A percentile compares a stretch with the other conserved stretches of the same genome.
Conservation (phyloP, 2,329 filamentous ascomycete species). For the Coniochaeta prunicola region DNA sequence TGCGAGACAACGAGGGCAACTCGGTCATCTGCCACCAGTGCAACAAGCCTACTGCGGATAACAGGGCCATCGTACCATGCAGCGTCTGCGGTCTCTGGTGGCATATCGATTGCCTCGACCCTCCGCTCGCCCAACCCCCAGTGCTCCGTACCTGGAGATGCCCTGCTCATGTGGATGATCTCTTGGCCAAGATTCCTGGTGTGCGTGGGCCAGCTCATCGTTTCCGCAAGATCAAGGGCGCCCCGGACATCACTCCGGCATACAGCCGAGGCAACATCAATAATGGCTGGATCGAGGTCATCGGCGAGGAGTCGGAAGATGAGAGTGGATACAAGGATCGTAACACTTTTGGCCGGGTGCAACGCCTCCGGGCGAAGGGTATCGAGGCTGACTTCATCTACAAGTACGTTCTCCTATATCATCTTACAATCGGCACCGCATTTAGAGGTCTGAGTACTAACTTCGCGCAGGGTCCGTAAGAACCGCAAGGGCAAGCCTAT, state of each 20-base stretch:
- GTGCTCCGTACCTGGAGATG: conserved; percentile 77
- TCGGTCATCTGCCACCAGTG: conserved; percentile 73
- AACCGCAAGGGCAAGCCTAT: conserved; percentile 18
- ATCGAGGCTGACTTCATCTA: conserved; percentile 68
- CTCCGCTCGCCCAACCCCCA: conserved; percentile 73
- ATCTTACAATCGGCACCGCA: background rate
- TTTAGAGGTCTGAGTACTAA: background rate
- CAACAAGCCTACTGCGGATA: conserved; percentile 53
- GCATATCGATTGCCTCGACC: conserved; percentile 89
- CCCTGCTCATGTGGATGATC: conserved; percentile 75
- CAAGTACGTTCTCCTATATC: conserved; percentile 34
- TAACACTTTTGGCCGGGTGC: conserved; percentile 55
- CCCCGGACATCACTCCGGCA: conserved; percentile 41
- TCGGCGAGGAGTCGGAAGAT: conserved; percentile 49
- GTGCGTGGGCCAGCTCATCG: conserved; percentile 53
- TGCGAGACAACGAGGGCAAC: conserved; percentile 65
- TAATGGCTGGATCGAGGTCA: conserved; percentile 66
- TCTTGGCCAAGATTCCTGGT: conserved; percentile 53
- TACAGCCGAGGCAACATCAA: conserved; percentile 60
- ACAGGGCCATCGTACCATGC: conserved; percentile 76
- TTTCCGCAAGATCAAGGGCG: conserved; percentile 52
- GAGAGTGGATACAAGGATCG: conserved; percentile 50
- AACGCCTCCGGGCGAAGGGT: conserved; percentile 56
- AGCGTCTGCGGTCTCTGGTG: conserved; percentile 75
- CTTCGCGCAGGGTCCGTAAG: conserved; percentile 18